Conservation (phyloP, 2,329 filamentous ascomycete species). For the Pestalotiopsis sp. region DNA sequence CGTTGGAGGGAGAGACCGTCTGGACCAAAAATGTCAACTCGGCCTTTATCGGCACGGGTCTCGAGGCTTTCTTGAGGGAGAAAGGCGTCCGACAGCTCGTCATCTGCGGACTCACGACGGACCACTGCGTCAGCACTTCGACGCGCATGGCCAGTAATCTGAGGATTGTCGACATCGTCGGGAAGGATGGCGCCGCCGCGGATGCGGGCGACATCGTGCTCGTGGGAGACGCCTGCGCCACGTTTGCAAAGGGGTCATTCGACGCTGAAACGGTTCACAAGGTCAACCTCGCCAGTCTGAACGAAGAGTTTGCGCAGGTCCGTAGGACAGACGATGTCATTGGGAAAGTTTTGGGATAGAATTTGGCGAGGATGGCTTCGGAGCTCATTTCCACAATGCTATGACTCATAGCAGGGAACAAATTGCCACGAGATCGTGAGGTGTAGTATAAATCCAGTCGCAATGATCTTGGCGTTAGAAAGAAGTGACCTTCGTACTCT, state of each 20-base stretch:
- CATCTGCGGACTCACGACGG: slow-evolving; percentile 46
- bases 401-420: no score
- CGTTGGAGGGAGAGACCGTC: slow-evolving; percentile 37
- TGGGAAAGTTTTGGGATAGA: background rate
- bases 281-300: slow-evolving; percentile 45
- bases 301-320: slow-evolving; percentile 47
- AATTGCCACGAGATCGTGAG: no score
- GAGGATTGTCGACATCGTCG: slow-evolving; percentile 37
- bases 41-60: slow-evolving; percentile 45
- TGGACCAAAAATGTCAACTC: slow-evolving; percentile 49
- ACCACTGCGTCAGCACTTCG: slow-evolving; percentile 52
- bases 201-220: slow-evolving; percentile 39
- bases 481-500: background rate
- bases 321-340: slow-evolving; percentile 36
- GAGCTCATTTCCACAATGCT: background rate
- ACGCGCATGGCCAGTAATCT: slow-evolving; percentile 50
- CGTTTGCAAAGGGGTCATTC: slow-evolving; percentile 42
- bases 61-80: slow-evolving; percentile 38
- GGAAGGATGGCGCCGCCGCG: slow-evolving; percentile 29
- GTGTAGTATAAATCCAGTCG: no score
- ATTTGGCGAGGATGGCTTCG: background rate
- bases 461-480: background rate
- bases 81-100: slow-evolving; percentile 39
- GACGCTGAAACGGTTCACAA: slow-evolving; percentile 48
- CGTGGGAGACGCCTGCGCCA: slow-evolving; percentile 48